These are phyloP conservation scores for Serendipita indica DNA, from an alignment of 768 basidiomycete species.

Conservation along the genomic window DNA sequence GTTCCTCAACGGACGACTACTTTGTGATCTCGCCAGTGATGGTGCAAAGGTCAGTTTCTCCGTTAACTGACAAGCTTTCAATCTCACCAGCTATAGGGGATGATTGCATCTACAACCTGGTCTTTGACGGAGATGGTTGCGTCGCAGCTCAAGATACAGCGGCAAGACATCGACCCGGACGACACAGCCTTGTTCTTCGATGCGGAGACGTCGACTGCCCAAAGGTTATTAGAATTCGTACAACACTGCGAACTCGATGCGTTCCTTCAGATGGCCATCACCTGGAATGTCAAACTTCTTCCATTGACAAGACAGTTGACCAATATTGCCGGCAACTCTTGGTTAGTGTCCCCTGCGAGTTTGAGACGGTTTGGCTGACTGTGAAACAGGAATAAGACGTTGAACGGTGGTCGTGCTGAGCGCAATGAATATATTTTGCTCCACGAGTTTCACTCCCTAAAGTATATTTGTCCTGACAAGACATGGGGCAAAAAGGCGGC, in stretches of 20 bases:
- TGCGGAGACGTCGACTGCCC: constrained; percentile 57
- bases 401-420: constrained; percentile 95
- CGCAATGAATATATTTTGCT: constrained; percentile 98
- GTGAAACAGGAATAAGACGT: constrained; percentile 72
- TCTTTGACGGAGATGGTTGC: constrained; percentile 93
- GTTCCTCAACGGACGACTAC: constrained; percentile 69
- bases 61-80: not conserved
- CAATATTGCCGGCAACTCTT: constrained; percentile 90
- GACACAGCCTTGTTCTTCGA: constrained; percentile 89
- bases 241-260: constrained; percentile 91
- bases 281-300: constrained; percentile 82
- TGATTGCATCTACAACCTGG: constrained; percentile 98
- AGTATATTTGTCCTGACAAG: constrained; percentile 96
- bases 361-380: not conserved
- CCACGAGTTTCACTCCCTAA: constrained; percentile 92
- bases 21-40: constrained; percentile 90
- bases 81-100: constrained; percentile 39
- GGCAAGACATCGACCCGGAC: constrained; percentile 92
- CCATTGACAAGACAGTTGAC: constrained; percentile 89
- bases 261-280: constrained; percentile 95
- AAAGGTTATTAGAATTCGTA: constrained; percentile 72
- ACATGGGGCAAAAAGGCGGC: constrained; percentile 60
- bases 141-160: constrained; percentile 68
- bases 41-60: constrained; percentile 60
- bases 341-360: constrained; percentile 35